Percentiles rank a stretch among this genome's conserved stretches.
Evolutionary conservation across 2,329 filamentous ascomycete species (phyloP).

Genomic region (Teratosphaeria gauchensis): DNA sequence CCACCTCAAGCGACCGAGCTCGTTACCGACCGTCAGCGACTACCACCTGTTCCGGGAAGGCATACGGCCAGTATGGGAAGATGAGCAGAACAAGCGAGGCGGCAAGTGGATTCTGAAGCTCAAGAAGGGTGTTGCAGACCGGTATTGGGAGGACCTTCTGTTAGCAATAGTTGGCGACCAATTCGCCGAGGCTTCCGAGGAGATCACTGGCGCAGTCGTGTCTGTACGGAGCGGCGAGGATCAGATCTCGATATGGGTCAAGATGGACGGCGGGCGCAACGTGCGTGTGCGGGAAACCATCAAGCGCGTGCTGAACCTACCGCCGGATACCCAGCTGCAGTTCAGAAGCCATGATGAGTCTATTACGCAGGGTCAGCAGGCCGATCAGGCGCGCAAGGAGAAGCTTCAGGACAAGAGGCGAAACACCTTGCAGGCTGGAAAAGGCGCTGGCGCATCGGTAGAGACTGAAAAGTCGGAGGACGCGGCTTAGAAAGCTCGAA

Average conservation of each 20-base stretch:
- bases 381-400: conserved; percentile 85
- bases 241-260: conserved; percentile 95
- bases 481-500: neutral
- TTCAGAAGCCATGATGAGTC: conserved; percentile 96
- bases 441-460: conserved; percentile 4
- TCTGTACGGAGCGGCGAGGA: conserved; percentile 94
- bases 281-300: conserved; percentile 97
- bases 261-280: conserved; percentile 83
- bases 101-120: conserved; percentile 96
- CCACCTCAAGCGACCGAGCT: conserved; percentile 81
- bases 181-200: conserved; percentile 83
- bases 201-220: conserved; percentile 89
- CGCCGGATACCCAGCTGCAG: conserved; percentile 77
- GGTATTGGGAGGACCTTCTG: conserved; percentile 93
- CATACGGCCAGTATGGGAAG: conserved; percentile 95
- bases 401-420: conserved; percentile 48
- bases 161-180: conserved; percentile 88
- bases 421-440: conserved; percentile 23
- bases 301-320: conserved; percentile 79
- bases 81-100: conserved; percentile 89
- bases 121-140: conserved; percentile 93
- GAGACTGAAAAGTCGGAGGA: neutral
- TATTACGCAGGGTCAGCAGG: conserved; percentile 81
- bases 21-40: conserved; percentile 83
- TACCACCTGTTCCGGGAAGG: conserved; percentile 98